Evolutionary conservation across 1,139 yeast species (phyloP).

Genomic region (Suhomyces terraborum): DNA sequence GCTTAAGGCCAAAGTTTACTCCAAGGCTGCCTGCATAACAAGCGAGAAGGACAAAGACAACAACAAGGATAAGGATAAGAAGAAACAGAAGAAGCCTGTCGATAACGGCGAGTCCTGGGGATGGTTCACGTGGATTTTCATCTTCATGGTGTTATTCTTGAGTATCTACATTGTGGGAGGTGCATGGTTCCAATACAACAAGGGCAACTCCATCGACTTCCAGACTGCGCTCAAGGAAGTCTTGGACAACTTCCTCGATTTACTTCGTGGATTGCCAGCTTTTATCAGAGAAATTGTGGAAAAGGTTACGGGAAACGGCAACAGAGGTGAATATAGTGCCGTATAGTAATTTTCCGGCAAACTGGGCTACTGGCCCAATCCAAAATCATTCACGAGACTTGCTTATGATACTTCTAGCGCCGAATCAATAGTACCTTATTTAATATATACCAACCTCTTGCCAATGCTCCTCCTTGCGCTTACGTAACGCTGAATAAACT

Average conservation of each 20-base stretch:
- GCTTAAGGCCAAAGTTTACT: slow-evolving; percentile 29
- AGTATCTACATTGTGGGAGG: slow-evolving; percentile 75
- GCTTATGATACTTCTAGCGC: neutral
- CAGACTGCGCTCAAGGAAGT: slow-evolving; percentile 67
- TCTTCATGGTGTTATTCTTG: slow-evolving; percentile 65
- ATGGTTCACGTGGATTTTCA: slow-evolving; percentile 75
- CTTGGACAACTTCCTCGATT: slow-evolving; percentile 64
- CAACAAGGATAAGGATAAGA: slow-evolving; percentile 20
- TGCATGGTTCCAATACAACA: slow-evolving; percentile 72
- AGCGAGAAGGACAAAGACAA: slow-evolving; percentile 28
- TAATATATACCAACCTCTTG: neutral
- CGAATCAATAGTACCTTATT: neutral
- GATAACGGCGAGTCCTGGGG: slow-evolving; percentile 62
- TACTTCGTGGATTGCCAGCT: slow-evolving; percentile 66
- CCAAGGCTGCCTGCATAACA: slow-evolving; percentile 44
- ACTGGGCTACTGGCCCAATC: too few species aligned
- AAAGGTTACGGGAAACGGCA: slow-evolving; percentile 66
- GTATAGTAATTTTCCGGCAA: too few species aligned
- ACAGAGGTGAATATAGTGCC: slow-evolving; percentile 90
- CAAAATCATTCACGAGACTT: neutral
- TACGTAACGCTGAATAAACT: too few species aligned
- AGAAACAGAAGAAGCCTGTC: slow-evolving; percentile 26
- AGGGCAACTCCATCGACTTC: slow-evolving; percentile 54
- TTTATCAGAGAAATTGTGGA: slow-evolving; percentile 69
- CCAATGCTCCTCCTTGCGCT: too few species aligned